phyloP scores from a whole-genome alignment of 2,329 filamentous ascomycete genomes.

The Chaetomiaceae sp. region DNA sequence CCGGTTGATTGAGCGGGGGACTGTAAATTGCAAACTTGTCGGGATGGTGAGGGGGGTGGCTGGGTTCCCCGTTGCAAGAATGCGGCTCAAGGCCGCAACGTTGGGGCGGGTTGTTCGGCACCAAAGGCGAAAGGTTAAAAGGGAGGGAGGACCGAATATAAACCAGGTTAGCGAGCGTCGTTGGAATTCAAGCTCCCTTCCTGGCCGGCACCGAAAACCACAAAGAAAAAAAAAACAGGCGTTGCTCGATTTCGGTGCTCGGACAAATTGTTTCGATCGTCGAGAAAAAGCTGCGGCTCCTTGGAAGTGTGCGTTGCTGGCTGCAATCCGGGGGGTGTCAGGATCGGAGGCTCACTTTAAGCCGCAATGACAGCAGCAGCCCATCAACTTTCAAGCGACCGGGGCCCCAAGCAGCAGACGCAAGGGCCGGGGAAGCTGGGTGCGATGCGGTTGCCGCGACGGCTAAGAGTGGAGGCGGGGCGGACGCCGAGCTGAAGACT shows the following conservation, averaged over 20 bases:
- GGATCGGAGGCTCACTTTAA: conserved; percentile 16
- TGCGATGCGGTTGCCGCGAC: too few species aligned
- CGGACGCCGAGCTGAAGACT: conserved; percentile 5
- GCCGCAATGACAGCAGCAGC: conserved; percentile 18
- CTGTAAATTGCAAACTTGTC: conserved; percentile 24
- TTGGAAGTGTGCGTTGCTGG: conserved; percentile 12
- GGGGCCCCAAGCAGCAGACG: too few species aligned
- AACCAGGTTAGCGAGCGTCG: neutral
- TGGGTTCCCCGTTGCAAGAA: conserved; percentile 17
- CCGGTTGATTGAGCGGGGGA: conserved; percentile 26
- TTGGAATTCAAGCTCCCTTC: neutral
- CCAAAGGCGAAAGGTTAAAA: conserved; percentile 9
- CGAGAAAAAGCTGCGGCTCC: conserved; percentile 13
- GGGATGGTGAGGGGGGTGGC: conserved; percentile 19
- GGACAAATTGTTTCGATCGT: conserved; percentile 2
- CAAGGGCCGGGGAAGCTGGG: conserved; percentile 6
- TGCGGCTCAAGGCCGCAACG: conserved; percentile 27
- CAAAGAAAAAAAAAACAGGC: neutral
- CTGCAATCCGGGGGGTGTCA: conserved; percentile 3
- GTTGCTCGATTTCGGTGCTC: neutral
- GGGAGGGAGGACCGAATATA: neutral
- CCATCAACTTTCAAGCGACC: too few species aligned
- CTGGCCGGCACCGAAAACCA: neutral
- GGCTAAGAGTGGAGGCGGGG: conserved; percentile 8
- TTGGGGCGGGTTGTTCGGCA: conserved; percentile 20